Base-by-base conservation (phyloP, 164 flowering plant species). In the Tinospora cordifolia region DNA sequence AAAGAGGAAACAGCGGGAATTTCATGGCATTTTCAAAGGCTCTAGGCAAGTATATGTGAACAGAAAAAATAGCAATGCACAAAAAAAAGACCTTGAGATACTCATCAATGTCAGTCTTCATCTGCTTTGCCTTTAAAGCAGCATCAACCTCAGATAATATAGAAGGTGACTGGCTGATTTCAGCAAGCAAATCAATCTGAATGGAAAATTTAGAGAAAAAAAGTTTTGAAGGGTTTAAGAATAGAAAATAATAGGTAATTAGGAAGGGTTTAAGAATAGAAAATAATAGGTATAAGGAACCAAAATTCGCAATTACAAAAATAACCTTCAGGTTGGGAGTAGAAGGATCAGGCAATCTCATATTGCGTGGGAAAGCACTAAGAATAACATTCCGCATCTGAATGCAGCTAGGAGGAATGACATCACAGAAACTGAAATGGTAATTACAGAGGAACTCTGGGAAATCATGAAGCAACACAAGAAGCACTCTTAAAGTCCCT, bases 361-460 rank as follows among this genome's bases (percentile, higher is more conserved):
- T 92, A 76, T 90, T 92, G 74, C 90, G 91, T 15, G 99, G 99
- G 81, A 92, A 95, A 51, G 98, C 98, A 82, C 99, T 95, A 34
- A 95, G 92, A 74, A 95, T 88, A 59, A 92, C 90, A 82, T 92
- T 95, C 24, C 99, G 86, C 99, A 95, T 92, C 80, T 95, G 99
- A 72, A 95, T 92, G 87, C 99, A 95, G 78, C 88, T 95, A 15
- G 96, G 86, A 49, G 99, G 99, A 62, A 95, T 95, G 22, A 91
- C 93, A 83, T 95, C 98, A 79, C 99, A 92, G 81, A 95, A 95
- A 62, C 97, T 91, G 82, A 95, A 92, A 82, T 95, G 98, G 81
- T 91, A 92, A 73, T 91, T 96, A 72, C 97, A 92, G 7, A 95
- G 88, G 74, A 95, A 95, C 80, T 95, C 99, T 0, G 99, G 99